phyloP scores from a whole-genome alignment of 352 stramenopile species.

The Globisporangium lucens region DNA sequence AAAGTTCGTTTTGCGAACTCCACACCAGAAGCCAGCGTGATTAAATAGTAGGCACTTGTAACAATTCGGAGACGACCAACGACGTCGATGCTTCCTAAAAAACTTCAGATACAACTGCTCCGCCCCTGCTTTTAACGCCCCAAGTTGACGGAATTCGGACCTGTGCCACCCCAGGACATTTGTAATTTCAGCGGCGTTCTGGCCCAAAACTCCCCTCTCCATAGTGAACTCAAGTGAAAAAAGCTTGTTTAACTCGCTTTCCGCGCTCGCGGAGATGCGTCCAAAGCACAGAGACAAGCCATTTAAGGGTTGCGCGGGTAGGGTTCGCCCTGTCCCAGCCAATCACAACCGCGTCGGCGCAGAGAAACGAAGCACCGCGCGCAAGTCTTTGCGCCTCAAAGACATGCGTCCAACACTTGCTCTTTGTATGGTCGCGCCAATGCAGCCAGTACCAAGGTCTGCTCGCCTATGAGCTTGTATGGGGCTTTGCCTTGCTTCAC shows the following conservation, averaged over 20 bases:
- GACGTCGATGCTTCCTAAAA: background rate
- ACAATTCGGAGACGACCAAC: background rate
- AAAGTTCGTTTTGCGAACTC: background rate
- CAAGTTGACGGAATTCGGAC: background rate
- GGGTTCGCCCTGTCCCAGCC: background rate
- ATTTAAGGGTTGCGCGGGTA: background rate
- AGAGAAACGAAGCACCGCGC: conserved; percentile 8
- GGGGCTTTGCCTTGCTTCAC: background rate
- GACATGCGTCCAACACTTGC: conserved; percentile 7
- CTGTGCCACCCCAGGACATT: background rate
- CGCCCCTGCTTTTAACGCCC: background rate
- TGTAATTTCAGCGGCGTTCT: background rate
- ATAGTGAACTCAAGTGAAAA: background rate
- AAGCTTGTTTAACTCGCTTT: background rate
- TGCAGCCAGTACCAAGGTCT: background rate
- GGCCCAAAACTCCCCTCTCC: background rate
- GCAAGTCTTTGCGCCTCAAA: conserved; percentile 1
- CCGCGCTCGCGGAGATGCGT: background rate
- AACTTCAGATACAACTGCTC: background rate
- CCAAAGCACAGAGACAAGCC: conserved; percentile 3
- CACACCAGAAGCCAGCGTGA: background rate
- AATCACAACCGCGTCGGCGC: background rate
- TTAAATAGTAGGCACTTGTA: background rate
- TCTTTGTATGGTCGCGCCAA: background rate
- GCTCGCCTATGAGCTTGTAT: background rate